A percentile compares a stretch with the other conserved stretches of the same genome.
phyloP scores from a whole-genome alignment of 805 yeast species.

The Candida easanensis region DNA sequence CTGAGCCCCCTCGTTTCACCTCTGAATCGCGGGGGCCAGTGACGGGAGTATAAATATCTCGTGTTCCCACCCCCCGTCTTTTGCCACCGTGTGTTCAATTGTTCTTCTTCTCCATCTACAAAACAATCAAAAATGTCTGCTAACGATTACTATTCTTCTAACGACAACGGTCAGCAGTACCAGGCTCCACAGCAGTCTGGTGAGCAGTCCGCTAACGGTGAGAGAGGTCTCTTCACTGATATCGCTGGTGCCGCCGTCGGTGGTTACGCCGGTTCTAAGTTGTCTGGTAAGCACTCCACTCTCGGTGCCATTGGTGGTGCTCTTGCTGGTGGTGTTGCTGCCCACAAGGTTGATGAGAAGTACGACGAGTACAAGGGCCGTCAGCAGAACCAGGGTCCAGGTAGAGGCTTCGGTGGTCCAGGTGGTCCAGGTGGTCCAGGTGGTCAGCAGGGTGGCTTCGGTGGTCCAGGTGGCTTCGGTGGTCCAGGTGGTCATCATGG shows the following conservation, averaged over 20 bases:
- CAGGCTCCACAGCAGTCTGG: constrained; percentile 17
- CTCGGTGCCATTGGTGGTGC: constrained; percentile 52
- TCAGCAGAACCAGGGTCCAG: constrained; percentile 20
- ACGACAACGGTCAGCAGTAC: constrained; percentile 16
- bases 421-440: constrained; percentile 19
- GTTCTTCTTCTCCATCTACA: not conserved
- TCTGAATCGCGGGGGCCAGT: constrained; percentile 10
- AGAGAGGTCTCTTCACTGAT: constrained; percentile 43
- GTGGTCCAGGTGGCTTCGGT: constrained; percentile 24
- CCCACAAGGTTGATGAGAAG: constrained; percentile 46
- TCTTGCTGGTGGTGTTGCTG: constrained; percentile 51
- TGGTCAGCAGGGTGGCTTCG: constrained; percentile 22
- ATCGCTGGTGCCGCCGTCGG: constrained; percentile 53
- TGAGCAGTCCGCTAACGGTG: constrained; percentile 21
- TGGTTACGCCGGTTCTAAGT: constrained; percentile 48
- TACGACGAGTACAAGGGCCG: constrained; percentile 28
- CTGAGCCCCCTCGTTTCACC: constrained; percentile 8
- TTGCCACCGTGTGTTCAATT: not conserved
- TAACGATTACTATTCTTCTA: constrained; percentile 45
- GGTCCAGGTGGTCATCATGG: constrained; percentile 16
- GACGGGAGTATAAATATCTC: constrained; percentile 4
- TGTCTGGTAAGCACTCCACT: constrained; percentile 34
- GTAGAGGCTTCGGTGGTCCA: constrained; percentile 19
- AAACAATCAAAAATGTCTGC: constrained; percentile 43
- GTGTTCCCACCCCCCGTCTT: not conserved